Evolutionary conservation across 2,329 filamentous ascomycete species (phyloP).

Genomic region (Epichloe typhina): DNA sequence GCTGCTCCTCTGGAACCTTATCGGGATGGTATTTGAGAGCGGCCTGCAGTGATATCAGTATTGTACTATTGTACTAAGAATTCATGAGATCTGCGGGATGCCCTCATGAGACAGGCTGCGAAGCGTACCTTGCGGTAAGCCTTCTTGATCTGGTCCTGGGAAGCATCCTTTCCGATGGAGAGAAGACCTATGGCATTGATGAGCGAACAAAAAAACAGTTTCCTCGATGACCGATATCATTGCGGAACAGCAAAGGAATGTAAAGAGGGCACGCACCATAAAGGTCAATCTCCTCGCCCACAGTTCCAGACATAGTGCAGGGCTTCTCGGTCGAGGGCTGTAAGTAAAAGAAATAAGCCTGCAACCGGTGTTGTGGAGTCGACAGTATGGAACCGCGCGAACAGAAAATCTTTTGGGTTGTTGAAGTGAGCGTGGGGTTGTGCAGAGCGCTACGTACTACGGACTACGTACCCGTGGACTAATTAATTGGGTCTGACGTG

Average conservation of each 20-base stretch:
- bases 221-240: not conserved
- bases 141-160: constrained; percentile 78
- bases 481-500: too few relatives aligned
- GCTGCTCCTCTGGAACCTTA: constrained; percentile 79
- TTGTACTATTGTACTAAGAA: not conserved
- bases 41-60: constrained; percentile 38
- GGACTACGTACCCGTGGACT: too few relatives aligned
- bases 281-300: constrained; percentile 38
- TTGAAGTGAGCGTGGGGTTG: constrained; percentile 4
- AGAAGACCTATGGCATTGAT: constrained; percentile 51
- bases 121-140: constrained; percentile 80
- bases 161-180: constrained; percentile 57
- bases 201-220: not conserved
- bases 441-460: not conserved
- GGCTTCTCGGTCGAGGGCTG: not conserved
- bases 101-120: not conserved
- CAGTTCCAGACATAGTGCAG: constrained; percentile 13
- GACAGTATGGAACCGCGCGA: not conserved
- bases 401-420: constrained; percentile 3
- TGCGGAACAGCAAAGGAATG: too few relatives aligned
- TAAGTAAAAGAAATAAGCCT: not conserved
- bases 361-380: not conserved
- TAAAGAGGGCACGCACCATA: constrained; percentile 34
- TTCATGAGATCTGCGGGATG: not conserved
- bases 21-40: constrained; percentile 86